phyloP scores from a whole-genome alignment of 495 filamentous ascomycete genomes.

The Penicillium maclennaniae region DNA sequence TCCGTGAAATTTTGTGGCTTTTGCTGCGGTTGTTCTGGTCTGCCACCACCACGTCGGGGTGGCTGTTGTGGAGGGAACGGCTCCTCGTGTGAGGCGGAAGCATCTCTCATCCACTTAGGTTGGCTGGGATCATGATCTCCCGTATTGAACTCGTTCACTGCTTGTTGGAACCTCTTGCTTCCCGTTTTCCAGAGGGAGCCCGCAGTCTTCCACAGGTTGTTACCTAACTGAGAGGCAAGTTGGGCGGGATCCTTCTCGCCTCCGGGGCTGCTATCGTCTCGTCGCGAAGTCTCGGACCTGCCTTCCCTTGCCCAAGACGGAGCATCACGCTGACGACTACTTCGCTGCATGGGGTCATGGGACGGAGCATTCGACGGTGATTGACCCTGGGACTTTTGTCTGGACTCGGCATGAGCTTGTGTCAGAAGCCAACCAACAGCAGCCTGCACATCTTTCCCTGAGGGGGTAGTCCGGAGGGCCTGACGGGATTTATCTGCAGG shows the following conservation, averaged over 20 bases:
- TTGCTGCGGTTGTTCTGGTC: conserved; percentile 20
- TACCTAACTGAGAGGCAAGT: conserved; percentile 75
- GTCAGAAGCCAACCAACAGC: conserved; percentile 89
- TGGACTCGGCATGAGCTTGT: conserved; percentile 74
- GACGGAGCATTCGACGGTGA: conserved; percentile 28
- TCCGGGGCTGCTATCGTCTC: conserved; percentile 52
- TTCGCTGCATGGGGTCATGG: conserved; percentile 33
- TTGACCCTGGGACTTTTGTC: conserved; percentile 51
- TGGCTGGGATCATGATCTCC: conserved; percentile 72
- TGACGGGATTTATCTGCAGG: conserved; percentile 70
- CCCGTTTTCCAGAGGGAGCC: conserved; percentile 91
- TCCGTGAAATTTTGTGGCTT: conserved; percentile 59
- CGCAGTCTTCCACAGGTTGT: conserved; percentile 85
- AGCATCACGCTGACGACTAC: conserved; percentile 34
- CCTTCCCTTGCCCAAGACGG: conserved; percentile 40
- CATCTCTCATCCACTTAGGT: conserved; percentile 91
- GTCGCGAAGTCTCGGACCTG: conserved; percentile 30
- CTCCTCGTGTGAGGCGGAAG: conserved; percentile 39
- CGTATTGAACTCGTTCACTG: conserved; percentile 81
- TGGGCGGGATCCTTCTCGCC: conserved; percentile 75
- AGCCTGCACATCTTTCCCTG: conserved; percentile 76
- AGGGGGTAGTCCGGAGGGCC: conserved; percentile 74
- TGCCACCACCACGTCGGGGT: conserved; percentile 12
- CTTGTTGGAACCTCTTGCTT: conserved; percentile 91
- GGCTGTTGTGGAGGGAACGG: conserved; percentile 14